phyloP scores from a whole-genome alignment of 176 grass and related monocot genomes.

The Miscanthus lutarioriparius region DNA sequence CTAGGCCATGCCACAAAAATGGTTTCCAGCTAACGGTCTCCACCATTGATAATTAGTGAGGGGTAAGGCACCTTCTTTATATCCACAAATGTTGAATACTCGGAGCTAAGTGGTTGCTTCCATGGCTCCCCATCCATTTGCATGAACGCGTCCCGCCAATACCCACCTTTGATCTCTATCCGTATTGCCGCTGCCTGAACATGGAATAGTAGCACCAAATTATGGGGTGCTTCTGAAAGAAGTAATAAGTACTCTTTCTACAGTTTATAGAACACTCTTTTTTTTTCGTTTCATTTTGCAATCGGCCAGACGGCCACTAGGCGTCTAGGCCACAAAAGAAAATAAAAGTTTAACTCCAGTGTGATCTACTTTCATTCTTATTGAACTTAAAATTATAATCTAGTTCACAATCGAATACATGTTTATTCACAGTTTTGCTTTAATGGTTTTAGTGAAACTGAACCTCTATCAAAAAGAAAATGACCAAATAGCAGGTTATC shows the following conservation, averaged over 20 bases:
- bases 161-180: slow-evolving; percentile 90
- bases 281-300: neutral
- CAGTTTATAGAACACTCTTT: neutral
- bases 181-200: slow-evolving; percentile 85
- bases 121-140: slow-evolving; percentile 99
- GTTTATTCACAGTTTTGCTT: neutral
- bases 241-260: neutral
- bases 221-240: neutral
- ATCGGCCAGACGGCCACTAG: neutral
- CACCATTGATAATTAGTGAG: slow-evolving; percentile 71
- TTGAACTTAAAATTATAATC: neutral
- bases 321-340: neutral
- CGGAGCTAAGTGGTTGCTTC: slow-evolving; percentile 75
- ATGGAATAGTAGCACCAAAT: slow-evolving; percentile 21
- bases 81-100: slow-evolving; percentile 88
- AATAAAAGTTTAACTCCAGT: neutral
- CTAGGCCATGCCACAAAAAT: neutral
- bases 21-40: slow-evolving; percentile 43
- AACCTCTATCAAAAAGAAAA: neutral
- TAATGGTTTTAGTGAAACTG: neutral
- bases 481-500: slow-evolving; percentile 6
- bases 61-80: slow-evolving; percentile 87
- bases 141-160: slow-evolving; percentile 84
- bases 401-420: neutral
- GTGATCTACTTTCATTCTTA: slow-evolving; percentile 5